Evolutionary conservation across 2,329 filamentous ascomycete species (phyloP), one percentile per base, ranked within the genome.

Genomic region (Ceratocystis harringtonii): DNA sequence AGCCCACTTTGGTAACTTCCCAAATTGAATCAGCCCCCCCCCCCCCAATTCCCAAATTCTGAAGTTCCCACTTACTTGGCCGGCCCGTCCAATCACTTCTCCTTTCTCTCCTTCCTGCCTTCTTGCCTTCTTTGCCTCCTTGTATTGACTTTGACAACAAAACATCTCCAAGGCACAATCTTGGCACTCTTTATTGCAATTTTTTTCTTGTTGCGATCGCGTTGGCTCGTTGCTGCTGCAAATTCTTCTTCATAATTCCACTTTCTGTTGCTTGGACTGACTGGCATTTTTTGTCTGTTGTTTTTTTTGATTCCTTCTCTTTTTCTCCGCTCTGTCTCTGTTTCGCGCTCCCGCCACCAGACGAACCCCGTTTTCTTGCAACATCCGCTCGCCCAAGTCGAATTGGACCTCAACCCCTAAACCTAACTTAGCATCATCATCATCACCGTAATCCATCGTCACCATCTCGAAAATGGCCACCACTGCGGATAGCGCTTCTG

Each of bases 401-500:
- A 52, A 28, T 30, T 28, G 36, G 45, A 28, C 30, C 17, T 62
- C 61, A 48, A 10, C 61, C 28, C 22, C 61, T 30, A 28, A 28
- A 44, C 25, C 45, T 6, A 25, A 61, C 58, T 61, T 41, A 61
- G 36, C n/a, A 62, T 52, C 25, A 15, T 55, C 41, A 22, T 62
- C 44, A 28, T 48, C 55, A 45, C 52, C 58, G 52, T 62, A 32
- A 22, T 60, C n/a, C 22, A 41, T 57, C 50, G 30, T 62, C 52
- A 52, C 57, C 55, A 57, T 60, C 65, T 70, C 72, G 75, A 74
- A 74, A 70, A 86, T 86, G 84, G 81, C 83, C 76, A 72, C 78
- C 71, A 73, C 80, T 70, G 76, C 80, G 70, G 82, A 84, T 75
- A 84, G 79, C 76, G 82, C 83, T 72, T 84, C 82, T 73, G 83